Percentiles rank a stretch among this genome's conserved stretches.
These are phyloP conservation scores for Pestalotiopsis sp. DNA, from an alignment of 2,329 filamentous ascomycete species.

Conservation along the genomic window DNA sequence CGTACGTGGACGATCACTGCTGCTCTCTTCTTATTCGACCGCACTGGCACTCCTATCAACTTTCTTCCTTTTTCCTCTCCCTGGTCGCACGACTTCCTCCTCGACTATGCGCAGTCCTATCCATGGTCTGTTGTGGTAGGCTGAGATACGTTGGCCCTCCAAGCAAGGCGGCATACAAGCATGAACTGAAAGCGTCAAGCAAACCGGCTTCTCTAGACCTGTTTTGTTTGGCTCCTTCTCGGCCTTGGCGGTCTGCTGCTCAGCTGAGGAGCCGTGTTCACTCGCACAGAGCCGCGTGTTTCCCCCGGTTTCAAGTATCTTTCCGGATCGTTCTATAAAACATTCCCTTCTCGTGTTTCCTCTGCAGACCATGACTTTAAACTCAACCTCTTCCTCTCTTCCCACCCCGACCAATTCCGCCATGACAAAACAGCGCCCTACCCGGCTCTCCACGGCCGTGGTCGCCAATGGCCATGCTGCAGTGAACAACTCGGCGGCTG, in stretches of 20 bases:
- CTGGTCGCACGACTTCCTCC: slow-evolving; percentile 7
- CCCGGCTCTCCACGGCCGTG: slow-evolving; percentile 18
- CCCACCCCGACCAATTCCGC: slow-evolving; percentile 15
- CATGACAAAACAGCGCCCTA: slow-evolving; percentile 30
- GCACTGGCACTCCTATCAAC: slow-evolving; percentile 1
- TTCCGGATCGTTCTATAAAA: not conserved
- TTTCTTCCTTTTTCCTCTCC: not conserved
- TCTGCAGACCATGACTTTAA: slow-evolving; percentile 2
- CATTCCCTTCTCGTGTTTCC: not conserved
- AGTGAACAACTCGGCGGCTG: slow-evolving; percentile 20
- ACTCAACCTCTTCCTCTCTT: slow-evolving; percentile 15
- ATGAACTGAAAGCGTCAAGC: not conserved
- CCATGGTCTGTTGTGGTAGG: slow-evolving; percentile 16
- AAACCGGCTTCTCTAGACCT: slow-evolving; percentile 12
- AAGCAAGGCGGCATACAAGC: slow-evolving; percentile 13
- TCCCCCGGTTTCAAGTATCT: not conserved
- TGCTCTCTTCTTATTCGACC: not conserved
- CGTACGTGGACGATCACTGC: not conserved
- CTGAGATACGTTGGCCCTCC: slow-evolving; percentile 22
- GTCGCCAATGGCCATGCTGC: slow-evolving; percentile 14
- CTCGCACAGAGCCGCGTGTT: slow-evolving; percentile 1
- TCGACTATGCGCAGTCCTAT: slow-evolving; percentile 12
- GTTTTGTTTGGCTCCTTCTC: slow-evolving; percentile 12
- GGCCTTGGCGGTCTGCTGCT: slow-evolving; percentile 9
- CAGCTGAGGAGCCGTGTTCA: slow-evolving; percentile 8